Base-by-base conservation (phyloP, 257 asterid genomes). In the Salvia splendens region DNA sequence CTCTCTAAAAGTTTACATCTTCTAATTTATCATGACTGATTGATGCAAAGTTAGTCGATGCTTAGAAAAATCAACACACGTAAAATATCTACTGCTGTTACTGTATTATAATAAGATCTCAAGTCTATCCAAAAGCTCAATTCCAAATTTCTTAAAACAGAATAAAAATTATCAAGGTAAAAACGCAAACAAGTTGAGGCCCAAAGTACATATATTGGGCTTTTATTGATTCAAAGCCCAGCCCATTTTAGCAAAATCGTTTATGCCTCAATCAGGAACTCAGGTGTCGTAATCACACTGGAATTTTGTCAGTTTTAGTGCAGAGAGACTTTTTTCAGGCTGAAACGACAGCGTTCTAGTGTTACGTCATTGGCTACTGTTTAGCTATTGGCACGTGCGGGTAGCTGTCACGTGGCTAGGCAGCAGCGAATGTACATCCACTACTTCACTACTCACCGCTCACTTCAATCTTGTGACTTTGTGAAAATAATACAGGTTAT, bases 301-400 rank as follows among this genome's bases (percentile, higher is more conserved):
- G 49, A 24, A 53, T 9, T 24, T 38, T 24, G 67, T 45, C 71
- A 52, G 54, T 52, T 17, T 11, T 30, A 8, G 30, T 17, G 5
- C 8, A 17, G 16, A 4, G 9, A 32, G 24, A 24, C 62, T 68
- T 36, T 36, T 68, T 53, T 65, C 75, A 75, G 48, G 72, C 72
- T 75, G 72, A 64, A 63, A 75, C 75, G 79, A 63, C 62, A 51
- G 20, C 78, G 78, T 41, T 24, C 0, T 35, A 35, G 4, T 10
- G 32, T 8, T 28, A 68, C 64, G 38, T 70, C 53, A 47, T 8
- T 30, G 1, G 10, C 24, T 6, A 2, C 61, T 6, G 36, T 15
- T 53, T 28, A 41, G 0, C 30, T n/a, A 12, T 73, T 1, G 10
- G 5, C 64, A 66, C 77, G 55, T 30, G 57, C 20, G n/a, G 11